phyloP scores from a whole-genome alignment of 768 basidiomycete genomes.

The Cyathus striatus region DNA sequence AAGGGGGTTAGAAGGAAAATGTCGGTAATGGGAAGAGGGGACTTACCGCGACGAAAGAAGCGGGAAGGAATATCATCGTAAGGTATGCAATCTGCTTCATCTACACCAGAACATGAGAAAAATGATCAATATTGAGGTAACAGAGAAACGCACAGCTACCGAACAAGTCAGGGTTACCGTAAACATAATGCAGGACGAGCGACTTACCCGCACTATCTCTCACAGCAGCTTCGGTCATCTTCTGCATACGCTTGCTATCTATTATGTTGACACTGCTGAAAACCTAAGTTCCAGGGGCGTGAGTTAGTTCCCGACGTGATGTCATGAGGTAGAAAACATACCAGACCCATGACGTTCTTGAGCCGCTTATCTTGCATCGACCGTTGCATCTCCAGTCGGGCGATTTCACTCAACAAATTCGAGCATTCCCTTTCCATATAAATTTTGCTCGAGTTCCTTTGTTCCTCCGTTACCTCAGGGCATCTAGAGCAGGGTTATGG shows the following conservation, averaged over 20 bases:
- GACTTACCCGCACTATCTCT: slow-evolving; percentile 20
- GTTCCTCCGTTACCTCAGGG: slow-evolving; percentile 6
- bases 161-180: neutral
- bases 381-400: slow-evolving; percentile 26
- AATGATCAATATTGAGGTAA: neutral
- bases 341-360: slow-evolving; percentile 39
- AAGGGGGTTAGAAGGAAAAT: slow-evolving; percentile 10
- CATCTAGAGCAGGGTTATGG: slow-evolving; percentile 31
- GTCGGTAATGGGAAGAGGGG: neutral
- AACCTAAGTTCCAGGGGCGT: slow-evolving; percentile 19
- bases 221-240: slow-evolving; percentile 33
- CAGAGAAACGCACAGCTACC: neutral
- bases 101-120: neutral
- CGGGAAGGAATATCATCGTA: slow-evolving; percentile 11
- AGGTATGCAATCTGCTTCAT: slow-evolving; percentile 15
- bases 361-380: slow-evolving; percentile 32
- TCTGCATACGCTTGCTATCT: slow-evolving; percentile 38
- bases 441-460: slow-evolving; percentile 12
- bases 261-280: slow-evolving; percentile 44
- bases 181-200: neutral
- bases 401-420: slow-evolving; percentile 38
- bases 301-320: neutral
- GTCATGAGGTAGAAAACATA: slow-evolving; percentile 4
- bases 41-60: slow-evolving; percentile 13
- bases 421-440: slow-evolving; percentile 34